Percentiles rank a stretch among this genome's conserved stretches.
These are phyloP conservation scores for Crucibulum laeve DNA, from an alignment of 768 basidiomycete species.

Conservation along the genomic window DNA sequence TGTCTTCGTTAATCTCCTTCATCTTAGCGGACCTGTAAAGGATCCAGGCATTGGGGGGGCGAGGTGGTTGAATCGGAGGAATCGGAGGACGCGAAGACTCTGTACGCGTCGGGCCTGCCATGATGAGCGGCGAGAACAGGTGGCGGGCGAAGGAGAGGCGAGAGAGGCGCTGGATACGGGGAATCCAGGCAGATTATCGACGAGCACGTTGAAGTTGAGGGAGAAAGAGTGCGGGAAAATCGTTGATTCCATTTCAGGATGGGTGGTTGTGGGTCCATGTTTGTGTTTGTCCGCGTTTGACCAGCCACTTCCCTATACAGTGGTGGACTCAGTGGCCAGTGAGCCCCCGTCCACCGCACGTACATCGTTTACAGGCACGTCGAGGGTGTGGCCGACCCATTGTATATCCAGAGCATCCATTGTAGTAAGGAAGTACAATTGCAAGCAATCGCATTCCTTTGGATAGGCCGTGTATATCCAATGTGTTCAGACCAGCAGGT, in stretches of 20 bases:
- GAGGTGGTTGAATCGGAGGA: too few relatives aligned
- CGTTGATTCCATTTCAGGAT: constrained; percentile 10
- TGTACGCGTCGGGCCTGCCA: constrained; percentile 7
- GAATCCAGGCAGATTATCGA: not conserved
- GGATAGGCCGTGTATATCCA: too few relatives aligned
- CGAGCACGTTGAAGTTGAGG: constrained; percentile 6
- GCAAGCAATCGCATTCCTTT: too few relatives aligned
- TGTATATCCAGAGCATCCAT: too few relatives aligned
- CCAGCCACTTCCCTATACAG: too few relatives aligned
- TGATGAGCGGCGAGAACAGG: constrained; percentile 7
- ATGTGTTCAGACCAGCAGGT: too few relatives aligned
- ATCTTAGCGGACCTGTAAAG: constrained; percentile 66
- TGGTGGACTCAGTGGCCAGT: too few relatives aligned
- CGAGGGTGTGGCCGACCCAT: too few relatives aligned
- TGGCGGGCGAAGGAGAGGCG: constrained; percentile 13
- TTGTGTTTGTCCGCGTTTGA: constrained; percentile 14
- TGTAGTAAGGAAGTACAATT: too few relatives aligned
- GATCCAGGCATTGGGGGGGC: constrained; percentile 84
- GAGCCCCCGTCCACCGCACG: too few relatives aligned
- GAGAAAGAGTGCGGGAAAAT: constrained; percentile 4
- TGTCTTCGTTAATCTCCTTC: constrained; percentile 29
- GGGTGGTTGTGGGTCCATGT: constrained; percentile 24
- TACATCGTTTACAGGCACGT: too few relatives aligned
- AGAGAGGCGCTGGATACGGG: constrained; percentile 4
- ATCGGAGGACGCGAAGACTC: constrained; percentile 22